These are phyloP conservation scores for Kappamyces sp. DNA, from an alignment of 192 early-diverging fungal genomes.

Conservation along the genomic window DNA sequence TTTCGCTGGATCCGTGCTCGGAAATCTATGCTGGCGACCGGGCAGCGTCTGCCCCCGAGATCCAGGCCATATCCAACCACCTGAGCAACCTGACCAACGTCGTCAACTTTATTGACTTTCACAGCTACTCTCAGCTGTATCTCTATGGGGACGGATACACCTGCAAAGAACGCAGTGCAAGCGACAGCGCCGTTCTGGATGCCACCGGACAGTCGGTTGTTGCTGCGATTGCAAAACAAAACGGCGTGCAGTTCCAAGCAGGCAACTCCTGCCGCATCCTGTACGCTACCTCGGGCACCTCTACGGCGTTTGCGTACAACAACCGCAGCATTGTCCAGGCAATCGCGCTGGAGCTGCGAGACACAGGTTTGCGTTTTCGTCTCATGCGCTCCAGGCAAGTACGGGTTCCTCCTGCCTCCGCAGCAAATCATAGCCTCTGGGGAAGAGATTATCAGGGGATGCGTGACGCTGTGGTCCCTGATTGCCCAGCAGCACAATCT, in stretches of 20 bases:
- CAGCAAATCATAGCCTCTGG: slow-evolving; percentile 45
- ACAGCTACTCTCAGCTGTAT: slow-evolving; percentile 55
- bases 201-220: slow-evolving; percentile 18
- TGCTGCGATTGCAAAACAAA: slow-evolving; percentile 14
- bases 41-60: slow-evolving; percentile 35
- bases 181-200: slow-evolving; percentile 10
- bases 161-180: slow-evolving; percentile 7
- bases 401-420: slow-evolving; percentile 54
- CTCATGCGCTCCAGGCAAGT: slow-evolving; percentile 13
- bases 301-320: slow-evolving; percentile 19
- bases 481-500: no score
- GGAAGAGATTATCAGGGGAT: slow-evolving; percentile 17
- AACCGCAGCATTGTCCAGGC: no score
- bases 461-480: no score
- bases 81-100: slow-evolving; percentile 30
- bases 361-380: neutral
- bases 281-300: slow-evolving; percentile 25
- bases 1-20: slow-evolving; percentile 35
- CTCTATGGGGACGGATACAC: slow-evolving; percentile 37
- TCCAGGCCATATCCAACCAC: slow-evolving; percentile 36
- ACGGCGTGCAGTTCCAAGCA: slow-evolving; percentile 11
- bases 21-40: slow-evolving; percentile 38
- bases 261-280: slow-evolving; percentile 10
- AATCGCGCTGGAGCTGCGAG: neutral
- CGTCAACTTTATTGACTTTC: slow-evolving; percentile 35